Evolutionary conservation across 805 yeast species (phyloP).

Genomic region (Zygoascus biomembranicola): DNA sequence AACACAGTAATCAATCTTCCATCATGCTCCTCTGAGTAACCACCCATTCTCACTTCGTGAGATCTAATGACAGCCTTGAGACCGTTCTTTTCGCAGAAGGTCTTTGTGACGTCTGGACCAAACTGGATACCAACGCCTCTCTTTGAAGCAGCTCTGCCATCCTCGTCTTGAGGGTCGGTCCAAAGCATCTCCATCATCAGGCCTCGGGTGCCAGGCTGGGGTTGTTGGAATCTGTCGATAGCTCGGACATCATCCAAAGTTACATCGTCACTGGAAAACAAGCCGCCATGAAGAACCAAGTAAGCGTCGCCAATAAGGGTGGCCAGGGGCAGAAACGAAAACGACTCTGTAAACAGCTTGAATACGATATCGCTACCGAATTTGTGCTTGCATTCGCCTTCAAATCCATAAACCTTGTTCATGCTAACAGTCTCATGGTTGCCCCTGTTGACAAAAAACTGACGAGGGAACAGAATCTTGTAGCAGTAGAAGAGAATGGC

Average conservation of each 20-base stretch:
- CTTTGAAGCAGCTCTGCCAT: constrained; percentile 81
- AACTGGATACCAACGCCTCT: constrained; percentile 95
- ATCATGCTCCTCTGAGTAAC: constrained; percentile 80
- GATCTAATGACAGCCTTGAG: constrained; percentile 80
- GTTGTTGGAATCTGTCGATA: constrained; percentile 53
- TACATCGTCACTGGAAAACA: constrained; percentile 69
- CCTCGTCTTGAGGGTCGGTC: constrained; percentile 85
- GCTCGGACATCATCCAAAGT: constrained; percentile 66
- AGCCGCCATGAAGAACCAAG: constrained; percentile 92
- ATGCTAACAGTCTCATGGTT: constrained; percentile 95
- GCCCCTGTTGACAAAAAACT: constrained; percentile 77
- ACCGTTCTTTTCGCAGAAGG: constrained; percentile 63
- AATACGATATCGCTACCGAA: constrained; percentile 66
- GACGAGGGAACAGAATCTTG: constrained; percentile 66
- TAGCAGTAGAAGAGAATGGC: constrained; percentile 71
- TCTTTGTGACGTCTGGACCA: constrained; percentile 88
- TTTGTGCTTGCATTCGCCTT: constrained; percentile 90
- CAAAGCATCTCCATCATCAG: constrained; percentile 93
- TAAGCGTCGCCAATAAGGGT: constrained; percentile 70
- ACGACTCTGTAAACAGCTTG: constrained; percentile 76
- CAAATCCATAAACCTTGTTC: constrained; percentile 95
- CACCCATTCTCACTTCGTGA: constrained; percentile 91
- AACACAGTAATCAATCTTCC: constrained; percentile 88
- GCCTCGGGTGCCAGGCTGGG: constrained; percentile 87
- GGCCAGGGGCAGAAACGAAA: constrained; percentile 79